Base-by-base conservation (phyloP, 2,329 filamentous ascomycete genomes). In the Pseudogymnoascus sp. region DNA sequence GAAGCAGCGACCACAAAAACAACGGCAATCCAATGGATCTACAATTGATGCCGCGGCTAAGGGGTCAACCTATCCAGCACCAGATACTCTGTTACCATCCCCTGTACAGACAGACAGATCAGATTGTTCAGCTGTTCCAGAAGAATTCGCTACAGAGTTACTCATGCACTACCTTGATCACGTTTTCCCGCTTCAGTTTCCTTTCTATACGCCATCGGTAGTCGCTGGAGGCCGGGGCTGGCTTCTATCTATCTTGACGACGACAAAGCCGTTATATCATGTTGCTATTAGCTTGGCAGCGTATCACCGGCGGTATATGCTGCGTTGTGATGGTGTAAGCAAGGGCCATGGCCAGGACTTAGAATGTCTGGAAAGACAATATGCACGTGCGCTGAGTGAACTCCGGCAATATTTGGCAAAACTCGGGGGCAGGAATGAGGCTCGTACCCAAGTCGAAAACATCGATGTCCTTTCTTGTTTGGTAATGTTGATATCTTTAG, bases 141-240 rank as follows among this genome's bases (percentile, higher is more conserved):
- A 33, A 31, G 26, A 55, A 55, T 6, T 55, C 43, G 65, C 70
- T 26, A 52, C 63, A 10, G 61, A 67, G 65, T 76, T 80, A 49
- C 72, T 82, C 62, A 83, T 84, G 78, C 77, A 83, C 63, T 87
- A 86, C 68, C 75, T 86, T 43, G 84, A 87, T 70, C 80, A 82
- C 64, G 77, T 86, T 14, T 81, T 87, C 64, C 84, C 84, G 0
- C 82, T 85, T 65, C 74, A 86, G 1, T 86, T 84, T 67, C 84
- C 83, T 2, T 84, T 85, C 69, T 87, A 87, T 70, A 78, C 77
- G 1, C 84, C 84, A 1, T 75, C 76, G 1, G 68, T 83, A 10
- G 74, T 81, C 2, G 75, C 80, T 59, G 80, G 81, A 19, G 84
- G 83, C 7, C 78, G 82, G 37, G 80, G 81, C 16, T 87, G 84